phyloP scores from a whole-genome alignment of 129 eudicot species.

The Logfia minima region DNA sequence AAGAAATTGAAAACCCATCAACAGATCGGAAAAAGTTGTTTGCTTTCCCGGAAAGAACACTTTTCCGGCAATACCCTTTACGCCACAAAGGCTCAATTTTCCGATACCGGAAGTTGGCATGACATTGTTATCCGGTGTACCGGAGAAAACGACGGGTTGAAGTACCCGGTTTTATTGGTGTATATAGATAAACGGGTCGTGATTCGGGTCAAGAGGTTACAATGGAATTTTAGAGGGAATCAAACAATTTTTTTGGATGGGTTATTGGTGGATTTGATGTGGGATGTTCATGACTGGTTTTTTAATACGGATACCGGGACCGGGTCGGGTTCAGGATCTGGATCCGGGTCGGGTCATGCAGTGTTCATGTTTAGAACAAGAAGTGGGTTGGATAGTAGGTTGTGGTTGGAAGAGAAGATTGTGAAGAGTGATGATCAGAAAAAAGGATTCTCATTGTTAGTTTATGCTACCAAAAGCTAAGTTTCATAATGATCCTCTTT shows the following conservation, averaged over 20 bases:
- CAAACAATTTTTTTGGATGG: constrained; percentile 91
- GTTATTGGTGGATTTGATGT: constrained; percentile 80
- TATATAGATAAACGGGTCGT: constrained; percentile 80
- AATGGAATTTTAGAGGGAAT: constrained; percentile 96
- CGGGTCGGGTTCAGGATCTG: constrained; percentile 39
- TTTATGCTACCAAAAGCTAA: constrained; percentile 73
- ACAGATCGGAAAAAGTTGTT: constrained; percentile 44
- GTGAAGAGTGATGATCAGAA: constrained; percentile 51
- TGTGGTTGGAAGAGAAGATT: constrained; percentile 81
- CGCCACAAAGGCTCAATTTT: constrained; percentile 68
- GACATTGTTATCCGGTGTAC: constrained; percentile 74
- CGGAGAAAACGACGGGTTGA: constrained; percentile 70
- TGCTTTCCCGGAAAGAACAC: constrained; percentile 66
- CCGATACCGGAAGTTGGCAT: constrained; percentile 58
- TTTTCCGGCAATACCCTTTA: constrained; percentile 76
- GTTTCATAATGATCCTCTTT: constrained; percentile 9
- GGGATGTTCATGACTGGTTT: constrained; percentile 99
- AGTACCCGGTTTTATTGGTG: constrained; percentile 69
- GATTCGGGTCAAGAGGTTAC: constrained; percentile 74
- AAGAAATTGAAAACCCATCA: constrained; percentile 47
- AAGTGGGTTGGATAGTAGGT: constrained; percentile 81
- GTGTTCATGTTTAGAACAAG: constrained; percentile 88
- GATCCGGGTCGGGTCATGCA: constrained; percentile 50
- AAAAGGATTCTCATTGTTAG: constrained; percentile 63
- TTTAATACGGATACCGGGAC: constrained; percentile 31